Evolutionary conservation across 345 rosid species (phyloP).

Genomic region (Euphorbia peplus): DNA sequence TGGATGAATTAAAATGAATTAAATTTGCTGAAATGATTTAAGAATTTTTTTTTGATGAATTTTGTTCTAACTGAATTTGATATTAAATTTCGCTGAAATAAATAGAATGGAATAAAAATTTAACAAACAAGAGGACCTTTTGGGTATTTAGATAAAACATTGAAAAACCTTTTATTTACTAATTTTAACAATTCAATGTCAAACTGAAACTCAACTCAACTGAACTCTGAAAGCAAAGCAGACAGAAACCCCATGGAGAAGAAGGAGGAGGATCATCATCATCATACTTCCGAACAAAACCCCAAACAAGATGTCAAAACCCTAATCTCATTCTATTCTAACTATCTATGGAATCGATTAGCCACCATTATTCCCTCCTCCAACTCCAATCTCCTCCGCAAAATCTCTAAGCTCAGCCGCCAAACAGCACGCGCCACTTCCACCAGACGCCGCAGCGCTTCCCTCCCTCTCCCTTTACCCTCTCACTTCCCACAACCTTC

Average conservation of each 20-base stretch:
- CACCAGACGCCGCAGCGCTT: constrained; percentile 37
- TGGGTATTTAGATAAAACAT: too few species aligned
- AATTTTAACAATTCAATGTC: background rate
- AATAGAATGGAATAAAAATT: too few species aligned
- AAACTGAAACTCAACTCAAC: background rate
- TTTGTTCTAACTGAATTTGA: too few species aligned
- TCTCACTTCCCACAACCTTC: constrained; percentile 42
- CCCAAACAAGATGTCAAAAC: constrained; percentile 29
- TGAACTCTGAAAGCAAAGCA: background rate
- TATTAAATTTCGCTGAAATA: too few species aligned
- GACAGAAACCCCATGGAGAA: background rate
- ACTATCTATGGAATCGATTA: constrained; percentile 47
- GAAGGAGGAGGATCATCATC: too few species aligned
- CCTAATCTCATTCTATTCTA: constrained; percentile 50
- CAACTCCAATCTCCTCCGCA: constrained; percentile 38
- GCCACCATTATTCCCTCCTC: constrained; percentile 39
- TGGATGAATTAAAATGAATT: too few species aligned
- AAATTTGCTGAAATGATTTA: too few species aligned
- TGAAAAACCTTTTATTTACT: too few species aligned
- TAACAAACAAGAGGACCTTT: too few species aligned
- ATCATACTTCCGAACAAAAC: background rate
- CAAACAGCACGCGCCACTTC: constrained; percentile 22
- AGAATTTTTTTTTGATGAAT: too few species aligned
- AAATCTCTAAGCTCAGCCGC: constrained; percentile 49
- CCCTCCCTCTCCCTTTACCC: constrained; percentile 68